phyloP scores from a whole-genome alignment of 2,329 filamentous ascomycete genomes.

The Balansia obtecta region DNA sequence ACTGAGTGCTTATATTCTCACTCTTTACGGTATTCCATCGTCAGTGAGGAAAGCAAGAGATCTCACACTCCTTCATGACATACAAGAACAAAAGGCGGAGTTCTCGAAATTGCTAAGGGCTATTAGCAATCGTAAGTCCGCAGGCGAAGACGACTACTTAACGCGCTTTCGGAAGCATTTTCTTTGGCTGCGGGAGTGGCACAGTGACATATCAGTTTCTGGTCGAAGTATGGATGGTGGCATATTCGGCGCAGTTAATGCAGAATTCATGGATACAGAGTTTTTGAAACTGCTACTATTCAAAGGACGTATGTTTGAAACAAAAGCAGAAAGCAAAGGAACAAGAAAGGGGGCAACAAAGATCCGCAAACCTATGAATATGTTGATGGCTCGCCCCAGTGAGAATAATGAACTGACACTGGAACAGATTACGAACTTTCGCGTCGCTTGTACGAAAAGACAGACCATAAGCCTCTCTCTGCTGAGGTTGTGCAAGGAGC shows the following conservation, averaged over 20 bases:
- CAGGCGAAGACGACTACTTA: slow-evolving; percentile 54
- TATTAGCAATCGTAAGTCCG: slow-evolving; percentile 35
- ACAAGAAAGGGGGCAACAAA: too few species aligned
- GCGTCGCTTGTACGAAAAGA: slow-evolving; percentile 46
- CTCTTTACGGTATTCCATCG: slow-evolving; percentile 35
- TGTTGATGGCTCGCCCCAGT: neutral
- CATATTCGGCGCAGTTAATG: slow-evolving; percentile 47
- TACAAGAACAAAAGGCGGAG: slow-evolving; percentile 50
- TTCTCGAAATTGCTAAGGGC: slow-evolving; percentile 46
- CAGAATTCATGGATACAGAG: slow-evolving; percentile 54
- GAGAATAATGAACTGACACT: slow-evolving; percentile 6
- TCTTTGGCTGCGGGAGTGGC: slow-evolving; percentile 66
- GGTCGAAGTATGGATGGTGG: slow-evolving; percentile 39
- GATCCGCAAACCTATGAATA: too few species aligned
- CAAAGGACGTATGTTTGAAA: slow-evolving; percentile 40
- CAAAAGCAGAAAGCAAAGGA: neutral
- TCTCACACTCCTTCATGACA: slow-evolving; percentile 49
- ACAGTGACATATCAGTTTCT: slow-evolving; percentile 28
- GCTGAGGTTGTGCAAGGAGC: slow-evolving; percentile 42
- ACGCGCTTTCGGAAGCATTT: slow-evolving; percentile 47
- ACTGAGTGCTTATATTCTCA: slow-evolving; percentile 45
- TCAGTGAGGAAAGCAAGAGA: slow-evolving; percentile 45
- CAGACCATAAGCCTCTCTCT: slow-evolving; percentile 35
- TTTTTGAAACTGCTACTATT: slow-evolving; percentile 56
- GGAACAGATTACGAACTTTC: slow-evolving; percentile 48